Percentiles rank a stretch among this genome's conserved stretches.
phyloP scores from a whole-genome alignment of 108 stramenopile genomes.

The Cyclotella cryptica region DNA sequence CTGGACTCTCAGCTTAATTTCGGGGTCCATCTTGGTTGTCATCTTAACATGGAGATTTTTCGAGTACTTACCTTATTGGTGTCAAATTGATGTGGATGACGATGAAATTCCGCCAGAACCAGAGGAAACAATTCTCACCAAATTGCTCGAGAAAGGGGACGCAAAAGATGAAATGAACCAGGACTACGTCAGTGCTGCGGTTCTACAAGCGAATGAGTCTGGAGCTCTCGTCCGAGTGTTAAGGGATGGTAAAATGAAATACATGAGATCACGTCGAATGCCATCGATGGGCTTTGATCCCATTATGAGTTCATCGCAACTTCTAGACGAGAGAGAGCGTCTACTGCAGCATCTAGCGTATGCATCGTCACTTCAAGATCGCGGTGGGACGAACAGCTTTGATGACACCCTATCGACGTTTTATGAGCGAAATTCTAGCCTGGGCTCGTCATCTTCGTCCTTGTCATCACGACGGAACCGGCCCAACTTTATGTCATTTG shows the following conservation, averaged over 20 bases:
- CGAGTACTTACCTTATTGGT: conserved; percentile 38
- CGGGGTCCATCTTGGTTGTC: conserved; percentile 38
- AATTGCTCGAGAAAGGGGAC: conserved; percentile 47
- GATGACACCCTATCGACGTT: conserved; percentile 24
- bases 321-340: conserved; percentile 41
- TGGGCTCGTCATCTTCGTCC: conserved; percentile 9
- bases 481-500: conserved; percentile 46
- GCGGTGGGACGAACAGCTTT: conserved; percentile 32
- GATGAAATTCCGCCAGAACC: conserved; percentile 57
- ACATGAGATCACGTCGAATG: conserved; percentile 50
- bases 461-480: conserved; percentile 31
- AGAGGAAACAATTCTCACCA: conserved; percentile 44
- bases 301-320: conserved; percentile 43
- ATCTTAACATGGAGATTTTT: conserved; percentile 46
- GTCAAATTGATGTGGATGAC: conserved; percentile 51
- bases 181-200: conserved; percentile 54
- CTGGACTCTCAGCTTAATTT: conserved; percentile 47
- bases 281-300: conserved; percentile 57
- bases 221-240: conserved; percentile 54
- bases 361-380: conserved; percentile 18
- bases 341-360: conserved; percentile 33
- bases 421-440: neutral
- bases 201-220: conserved; percentile 57
- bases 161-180: conserved; percentile 50
- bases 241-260: conserved; percentile 51